phyloP scores from a whole-genome alignment of 495 filamentous ascomycete genomes.

The Astrothelium subdiscretum region DNA sequence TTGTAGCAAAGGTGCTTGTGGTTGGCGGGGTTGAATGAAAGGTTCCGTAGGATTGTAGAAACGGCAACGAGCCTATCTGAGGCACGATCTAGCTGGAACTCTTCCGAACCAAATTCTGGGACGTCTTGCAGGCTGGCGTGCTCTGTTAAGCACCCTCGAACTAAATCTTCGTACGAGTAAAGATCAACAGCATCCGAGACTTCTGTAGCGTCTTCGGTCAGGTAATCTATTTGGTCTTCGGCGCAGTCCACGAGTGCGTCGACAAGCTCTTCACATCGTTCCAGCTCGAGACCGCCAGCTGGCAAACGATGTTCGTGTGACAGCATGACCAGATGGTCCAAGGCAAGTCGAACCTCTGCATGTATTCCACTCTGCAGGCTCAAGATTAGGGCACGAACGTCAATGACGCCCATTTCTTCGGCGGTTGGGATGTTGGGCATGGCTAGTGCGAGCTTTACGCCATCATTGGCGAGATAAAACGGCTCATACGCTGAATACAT shows the following conservation, averaged over 20 bases:
- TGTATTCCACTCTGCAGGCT: constrained; percentile 87
- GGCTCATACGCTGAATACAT: constrained; percentile 18
- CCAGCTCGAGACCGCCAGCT: constrained; percentile 46
- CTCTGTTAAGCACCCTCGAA: constrained; percentile 64
- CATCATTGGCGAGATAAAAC: constrained; percentile 7
- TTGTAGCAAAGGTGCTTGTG: constrained; percentile 59
- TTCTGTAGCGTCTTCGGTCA: constrained; percentile 69
- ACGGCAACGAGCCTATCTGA: constrained; percentile 82
- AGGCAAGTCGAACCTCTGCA: constrained; percentile 72
- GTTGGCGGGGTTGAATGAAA: constrained; percentile 75
- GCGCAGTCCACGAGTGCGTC: constrained; percentile 84
- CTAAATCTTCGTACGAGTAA: constrained; percentile 74
- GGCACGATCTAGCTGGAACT: constrained; percentile 74
- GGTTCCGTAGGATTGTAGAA: constrained; percentile 83
- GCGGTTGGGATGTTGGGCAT: constrained; percentile 63
- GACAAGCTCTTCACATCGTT: constrained; percentile 75
- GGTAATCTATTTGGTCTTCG: constrained; percentile 68
- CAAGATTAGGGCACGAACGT: constrained; percentile 84
- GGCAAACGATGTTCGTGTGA: constrained; percentile 45
- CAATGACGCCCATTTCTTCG: constrained; percentile 73
- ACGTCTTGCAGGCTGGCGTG: constrained; percentile 55
- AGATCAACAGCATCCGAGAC: constrained; percentile 74
- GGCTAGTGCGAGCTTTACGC: constrained; percentile 23
- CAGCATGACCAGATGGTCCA: constrained; percentile 70
- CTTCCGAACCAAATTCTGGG: constrained; percentile 60